Percentiles rank a stretch among this genome's conserved stretches.
Conservation (phyloP, 768 basidiomycete species). For the Fistulinella prunicolor region DNA sequence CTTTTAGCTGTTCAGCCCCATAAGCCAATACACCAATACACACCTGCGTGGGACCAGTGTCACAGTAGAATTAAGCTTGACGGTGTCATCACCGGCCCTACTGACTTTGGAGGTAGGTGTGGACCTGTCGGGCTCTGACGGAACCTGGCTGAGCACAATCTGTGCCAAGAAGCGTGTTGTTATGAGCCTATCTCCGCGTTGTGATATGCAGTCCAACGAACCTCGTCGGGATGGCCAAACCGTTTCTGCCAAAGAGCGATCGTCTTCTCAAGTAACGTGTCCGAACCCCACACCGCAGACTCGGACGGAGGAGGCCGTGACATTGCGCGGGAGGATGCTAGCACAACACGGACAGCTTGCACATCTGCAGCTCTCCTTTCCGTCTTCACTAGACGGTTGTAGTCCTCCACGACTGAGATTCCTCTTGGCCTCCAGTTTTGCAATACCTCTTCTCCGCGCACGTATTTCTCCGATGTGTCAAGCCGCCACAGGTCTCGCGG, state of each 20-base stretch:
- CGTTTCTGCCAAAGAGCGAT: constrained; percentile 81
- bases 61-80: constrained; percentile 71
- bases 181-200: constrained; percentile 4
- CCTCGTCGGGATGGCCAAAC: constrained; percentile 74
- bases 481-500: constrained; percentile 91
- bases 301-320: constrained; percentile 50
- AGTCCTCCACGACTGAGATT: constrained; percentile 86
- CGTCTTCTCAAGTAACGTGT: constrained; percentile 61
- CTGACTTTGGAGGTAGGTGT: constrained; percentile 20
- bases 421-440: constrained; percentile 86
- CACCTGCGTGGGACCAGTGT: constrained; percentile 74
- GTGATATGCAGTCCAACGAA: constrained; percentile 34
- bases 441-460: constrained; percentile 85
- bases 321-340: constrained; percentile 48
- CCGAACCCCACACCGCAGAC: constrained; percentile 59
- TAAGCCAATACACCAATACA: constrained; percentile 16
- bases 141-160: constrained; percentile 78
- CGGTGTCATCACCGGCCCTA: constrained; percentile 43
- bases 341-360: constrained; percentile 78
- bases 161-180: constrained; percentile 37
- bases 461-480: constrained; percentile 94
- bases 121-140: constrained; percentile 48
- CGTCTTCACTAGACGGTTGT: constrained; percentile 64
- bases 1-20: neutral
- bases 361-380: constrained; percentile 84